Evolutionary conservation across 116 monocot species (phyloP), one percentile per base, ranked within the genome.

Genomic region (Thalassia testudinum): DNA sequence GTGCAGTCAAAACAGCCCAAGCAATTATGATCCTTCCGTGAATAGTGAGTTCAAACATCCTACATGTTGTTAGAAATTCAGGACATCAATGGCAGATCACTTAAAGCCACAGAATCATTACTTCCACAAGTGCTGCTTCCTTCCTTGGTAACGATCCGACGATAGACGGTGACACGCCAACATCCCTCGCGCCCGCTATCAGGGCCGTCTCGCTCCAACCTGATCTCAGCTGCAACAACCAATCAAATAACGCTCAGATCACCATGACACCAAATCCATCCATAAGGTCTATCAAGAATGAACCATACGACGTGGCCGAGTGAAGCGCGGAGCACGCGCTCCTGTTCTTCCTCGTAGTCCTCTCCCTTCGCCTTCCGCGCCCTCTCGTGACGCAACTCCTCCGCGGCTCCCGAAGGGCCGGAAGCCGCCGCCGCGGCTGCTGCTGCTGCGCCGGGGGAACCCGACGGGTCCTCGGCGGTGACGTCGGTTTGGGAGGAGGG

Each of bases 191-290:
- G 42, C 89, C 85, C 15, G 70, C 70, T n/a, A 97, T 79, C 82
- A 97, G 61, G 21, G 89, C 89, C 50, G 82, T 72, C 37, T 89
- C 85, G 47, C 77, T 75, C 97, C 85, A 97, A 54, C 89, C 97
- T 63, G 85, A 53, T 37, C 66, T 85, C 63, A 57, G 40, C 45
- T 45, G 45, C 18, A 13, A 45, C 15, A 20, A 34, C 30, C 3
- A 34, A 34, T 10, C 30, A 45, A 45, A 7, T 45, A 45, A 45
- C 19, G 4, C 4, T 2, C 2, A 45, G 4, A 45, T 6, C 19
- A 6, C 45, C 15, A 20, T 15, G 15, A 45, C 40, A 40, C 7
- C 45, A n/a, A 13, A 45, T 45, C 4, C 45, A 20, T 1, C 30
- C 30, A 13, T 16, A 5, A 16, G 19, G 45, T 6, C 4, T 4